Percentiles rank a stretch among this genome's conserved stretches.
Conservation (phyloP, 2,329 filamentous ascomycete species). For the Dryadomyces quercus-mongolicae region DNA sequence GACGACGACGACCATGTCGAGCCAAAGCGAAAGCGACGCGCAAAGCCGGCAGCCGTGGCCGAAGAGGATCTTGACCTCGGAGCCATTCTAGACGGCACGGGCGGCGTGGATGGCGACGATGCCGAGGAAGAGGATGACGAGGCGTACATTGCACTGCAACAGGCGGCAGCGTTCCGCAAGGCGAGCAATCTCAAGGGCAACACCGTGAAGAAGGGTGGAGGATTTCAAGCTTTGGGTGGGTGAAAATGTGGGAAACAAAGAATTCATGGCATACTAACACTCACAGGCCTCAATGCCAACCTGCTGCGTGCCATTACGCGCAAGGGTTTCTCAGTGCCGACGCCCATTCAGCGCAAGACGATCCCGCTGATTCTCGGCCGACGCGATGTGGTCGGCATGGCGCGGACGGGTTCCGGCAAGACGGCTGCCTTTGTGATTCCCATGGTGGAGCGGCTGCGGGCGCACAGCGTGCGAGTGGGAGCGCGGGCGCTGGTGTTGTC, state of each 20-base stretch:
- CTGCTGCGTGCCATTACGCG: constrained; percentile 82
- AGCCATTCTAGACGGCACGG: constrained; percentile 46
- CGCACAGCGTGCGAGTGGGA: constrained; percentile 77
- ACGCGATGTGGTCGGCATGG: constrained; percentile 98
- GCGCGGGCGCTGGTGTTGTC: constrained; percentile 80
- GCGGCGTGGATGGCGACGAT: constrained; percentile 29
- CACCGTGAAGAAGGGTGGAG: constrained; percentile 86
- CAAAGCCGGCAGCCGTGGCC: constrained; percentile 17
- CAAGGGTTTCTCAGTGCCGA: constrained; percentile 93
- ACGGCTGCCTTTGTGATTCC: constrained; percentile 97
- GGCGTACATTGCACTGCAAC: constrained; percentile 79
- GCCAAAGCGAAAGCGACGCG: constrained; percentile 2
- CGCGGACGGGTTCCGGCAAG: constrained; percentile 95
- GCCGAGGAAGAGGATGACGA: constrained; percentile 59
- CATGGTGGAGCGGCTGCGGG: constrained; percentile 89
- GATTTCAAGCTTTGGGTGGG: constrained; percentile 86
- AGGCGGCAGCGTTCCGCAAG: constrained; percentile 82
- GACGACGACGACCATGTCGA: constrained; percentile 32
- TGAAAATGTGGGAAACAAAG: background rate
- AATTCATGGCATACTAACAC: background rate
- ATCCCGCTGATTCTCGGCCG: constrained; percentile 83
- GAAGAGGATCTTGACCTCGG: constrained; percentile 43
- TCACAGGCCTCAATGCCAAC: constrained; percentile 62
- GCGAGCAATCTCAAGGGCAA: constrained; percentile 69
- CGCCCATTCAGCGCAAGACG: constrained; percentile 92